These are phyloP conservation scores for Chlamydomonas reinhardtii DNA, from an alignment of 163 green algal genomes.

Conservation along the genomic window DNA sequence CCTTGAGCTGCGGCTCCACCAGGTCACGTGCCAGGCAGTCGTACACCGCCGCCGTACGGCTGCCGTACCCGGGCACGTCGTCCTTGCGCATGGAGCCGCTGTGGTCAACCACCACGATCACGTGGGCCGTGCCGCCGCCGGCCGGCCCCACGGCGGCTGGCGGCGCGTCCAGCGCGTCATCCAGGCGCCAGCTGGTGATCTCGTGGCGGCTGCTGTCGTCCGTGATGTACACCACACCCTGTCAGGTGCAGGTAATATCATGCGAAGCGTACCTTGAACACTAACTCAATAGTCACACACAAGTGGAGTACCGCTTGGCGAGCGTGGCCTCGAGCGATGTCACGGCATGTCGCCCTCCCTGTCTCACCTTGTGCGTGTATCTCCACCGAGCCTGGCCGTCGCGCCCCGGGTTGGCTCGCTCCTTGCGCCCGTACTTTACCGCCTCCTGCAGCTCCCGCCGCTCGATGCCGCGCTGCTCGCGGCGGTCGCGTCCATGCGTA, in stretches of 20 bases:
- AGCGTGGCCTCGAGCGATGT: no score
- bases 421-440: slow-evolving; percentile 59
- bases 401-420: slow-evolving; percentile 50
- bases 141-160: background rate
- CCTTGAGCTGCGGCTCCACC: slow-evolving; percentile 37
- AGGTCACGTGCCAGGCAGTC: slow-evolving; percentile 51
- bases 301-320: no score
- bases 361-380: slow-evolving; percentile 49
- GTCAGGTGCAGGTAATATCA: background rate
- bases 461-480: slow-evolving; percentile 21
- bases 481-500: slow-evolving; percentile 3
- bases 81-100: slow-evolving; percentile 63
- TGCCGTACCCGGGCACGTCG: slow-evolving; percentile 46
- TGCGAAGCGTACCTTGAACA: no score
- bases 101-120: slow-evolving; percentile 59
- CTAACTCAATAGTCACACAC: no score
- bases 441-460: slow-evolving; percentile 49
- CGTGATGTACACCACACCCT: slow-evolving; percentile 63
- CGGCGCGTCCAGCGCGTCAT: slow-evolving; percentile 4
- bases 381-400: slow-evolving; percentile 48
- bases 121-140: background rate
- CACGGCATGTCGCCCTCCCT: no score
- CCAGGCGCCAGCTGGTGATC: slow-evolving; percentile 58
- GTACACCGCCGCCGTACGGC: slow-evolving; percentile 51
- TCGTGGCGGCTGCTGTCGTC: slow-evolving; percentile 59